phyloP scores from a whole-genome alignment of 306 rosid genomes.

The Phaseolus lunatus region DNA sequence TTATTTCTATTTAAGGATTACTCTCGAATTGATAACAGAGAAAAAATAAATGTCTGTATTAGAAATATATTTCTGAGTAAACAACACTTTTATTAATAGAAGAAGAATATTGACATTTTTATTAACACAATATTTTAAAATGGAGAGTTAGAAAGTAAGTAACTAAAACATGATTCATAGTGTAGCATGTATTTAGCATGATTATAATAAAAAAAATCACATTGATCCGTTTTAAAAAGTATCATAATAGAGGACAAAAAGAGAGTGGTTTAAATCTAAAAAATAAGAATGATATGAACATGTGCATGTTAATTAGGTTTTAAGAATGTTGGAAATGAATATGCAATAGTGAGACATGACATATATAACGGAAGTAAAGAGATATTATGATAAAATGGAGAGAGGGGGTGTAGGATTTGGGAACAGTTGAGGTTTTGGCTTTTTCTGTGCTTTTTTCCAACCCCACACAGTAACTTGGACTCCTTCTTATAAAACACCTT shows the following conservation, averaged over 20 bases:
- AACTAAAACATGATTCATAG: no score
- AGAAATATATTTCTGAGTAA: no score
- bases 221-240: no score
- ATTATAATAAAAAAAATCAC: no score
- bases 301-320: neutral
- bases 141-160: no score
- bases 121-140: no score
- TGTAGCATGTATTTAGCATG: no score
- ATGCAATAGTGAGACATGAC: neutral
- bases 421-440: constrained; percentile 47
- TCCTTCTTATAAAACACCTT: constrained; percentile 51
- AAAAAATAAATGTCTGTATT: neutral
- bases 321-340: neutral
- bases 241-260: no score
- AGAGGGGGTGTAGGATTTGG: constrained; percentile 8
- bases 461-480: constrained; percentile 55
- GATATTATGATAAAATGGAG: neutral
- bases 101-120: no score
- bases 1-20: neutral
- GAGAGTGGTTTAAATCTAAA: no score
- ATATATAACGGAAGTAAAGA: neutral
- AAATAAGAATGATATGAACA: no score
- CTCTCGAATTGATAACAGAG: neutral
- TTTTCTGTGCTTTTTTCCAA: constrained; percentile 40
- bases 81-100: no score